These are phyloP conservation scores for Trichoderma erinaceum DNA, from an alignment of 495 filamentous ascomycete species.

Conservation along the genomic window DNA sequence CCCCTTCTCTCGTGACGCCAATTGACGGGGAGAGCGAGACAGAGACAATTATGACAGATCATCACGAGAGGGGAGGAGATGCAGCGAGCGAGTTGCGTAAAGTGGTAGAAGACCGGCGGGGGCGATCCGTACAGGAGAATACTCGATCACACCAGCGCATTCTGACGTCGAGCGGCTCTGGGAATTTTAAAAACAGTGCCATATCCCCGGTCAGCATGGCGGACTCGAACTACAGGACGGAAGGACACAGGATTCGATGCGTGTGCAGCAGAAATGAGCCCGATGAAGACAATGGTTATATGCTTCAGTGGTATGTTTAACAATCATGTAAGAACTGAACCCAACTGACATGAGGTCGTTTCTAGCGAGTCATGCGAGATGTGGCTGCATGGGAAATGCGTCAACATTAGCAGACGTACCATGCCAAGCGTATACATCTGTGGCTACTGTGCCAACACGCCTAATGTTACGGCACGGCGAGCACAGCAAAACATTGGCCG, in stretches of 20 bases:
- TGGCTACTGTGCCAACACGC: constrained; percentile 71
- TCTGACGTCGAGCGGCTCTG: constrained; percentile 15
- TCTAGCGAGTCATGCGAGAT: constrained; percentile 77
- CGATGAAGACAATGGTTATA: constrained; percentile 57
- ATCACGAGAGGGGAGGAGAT: constrained; percentile 33
- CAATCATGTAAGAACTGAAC: neutral
- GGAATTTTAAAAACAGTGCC: constrained; percentile 21
- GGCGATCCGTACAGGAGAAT: constrained; percentile 26
- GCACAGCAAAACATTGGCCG: constrained; percentile 48
- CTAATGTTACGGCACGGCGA: constrained; percentile 58
- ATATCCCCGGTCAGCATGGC: constrained; percentile 62
- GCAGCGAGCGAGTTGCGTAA: constrained; percentile 64
- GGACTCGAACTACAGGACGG: constrained; percentile 50
- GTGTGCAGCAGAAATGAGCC: constrained; percentile 53
- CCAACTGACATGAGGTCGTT: constrained; percentile 16
- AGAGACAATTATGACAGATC: constrained; percentile 19
- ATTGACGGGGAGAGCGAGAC: constrained; percentile 20
- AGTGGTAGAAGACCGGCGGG: constrained; percentile 60
- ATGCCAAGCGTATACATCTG: constrained; percentile 75
- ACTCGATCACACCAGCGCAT: constrained; percentile 17
- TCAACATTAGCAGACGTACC: constrained; percentile 59
- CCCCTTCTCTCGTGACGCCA: constrained; percentile 21
- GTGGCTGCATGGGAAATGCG: constrained; percentile 76
- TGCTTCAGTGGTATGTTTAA: constrained; percentile 73
- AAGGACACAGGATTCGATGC: constrained; percentile 60